phyloP scores from a whole-genome alignment of 371 early-diverging fungal species.

The Rhizopus arrhizus region DNA sequence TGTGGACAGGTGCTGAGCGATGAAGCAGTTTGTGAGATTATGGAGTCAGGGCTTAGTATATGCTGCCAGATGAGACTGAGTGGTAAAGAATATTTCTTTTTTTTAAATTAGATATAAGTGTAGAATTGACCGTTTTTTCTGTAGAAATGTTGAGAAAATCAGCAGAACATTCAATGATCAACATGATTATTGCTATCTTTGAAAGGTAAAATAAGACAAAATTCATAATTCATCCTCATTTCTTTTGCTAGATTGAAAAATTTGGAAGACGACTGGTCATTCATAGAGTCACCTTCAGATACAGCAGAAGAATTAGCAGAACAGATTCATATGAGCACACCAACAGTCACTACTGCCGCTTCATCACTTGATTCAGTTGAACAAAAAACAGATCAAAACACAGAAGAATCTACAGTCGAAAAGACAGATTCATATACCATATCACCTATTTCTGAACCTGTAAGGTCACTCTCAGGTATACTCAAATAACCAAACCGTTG shows the following conservation, averaged over 20 bases:
- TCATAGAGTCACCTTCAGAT: slow-evolving; percentile 31
- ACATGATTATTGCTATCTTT: slow-evolving; percentile 75
- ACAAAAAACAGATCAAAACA: slow-evolving; percentile 13
- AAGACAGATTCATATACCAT: not conserved
- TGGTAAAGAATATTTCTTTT: slow-evolving; percentile 55
- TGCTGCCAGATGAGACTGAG: slow-evolving; percentile 90
- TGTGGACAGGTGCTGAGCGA: slow-evolving; percentile 78
- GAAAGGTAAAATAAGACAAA: slow-evolving; percentile 47
- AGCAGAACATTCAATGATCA: slow-evolving; percentile 81
- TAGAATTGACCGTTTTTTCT: not conserved
- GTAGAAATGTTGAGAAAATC: slow-evolving; percentile 77
- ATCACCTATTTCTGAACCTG: not conserved
- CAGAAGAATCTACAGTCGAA: not conserved
- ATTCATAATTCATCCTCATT: not conserved
- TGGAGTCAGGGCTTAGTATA: slow-evolving; percentile 95
- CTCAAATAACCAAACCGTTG: not conserved
- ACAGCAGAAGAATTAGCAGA: not conserved
- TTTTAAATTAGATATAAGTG: slow-evolving; percentile 6
- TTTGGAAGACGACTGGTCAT: slow-evolving; percentile 51
- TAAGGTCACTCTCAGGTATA: not conserved
- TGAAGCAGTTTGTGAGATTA: slow-evolving; percentile 92
- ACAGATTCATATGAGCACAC: not conserved
- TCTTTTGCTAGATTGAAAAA: slow-evolving; percentile 26
- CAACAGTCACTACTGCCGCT: not conserved
- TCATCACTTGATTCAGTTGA: slow-evolving; percentile 8